phyloP scores from a whole-genome alignment of 768 basidiomycete species.

The Rhizopogon roseolus region DNA sequence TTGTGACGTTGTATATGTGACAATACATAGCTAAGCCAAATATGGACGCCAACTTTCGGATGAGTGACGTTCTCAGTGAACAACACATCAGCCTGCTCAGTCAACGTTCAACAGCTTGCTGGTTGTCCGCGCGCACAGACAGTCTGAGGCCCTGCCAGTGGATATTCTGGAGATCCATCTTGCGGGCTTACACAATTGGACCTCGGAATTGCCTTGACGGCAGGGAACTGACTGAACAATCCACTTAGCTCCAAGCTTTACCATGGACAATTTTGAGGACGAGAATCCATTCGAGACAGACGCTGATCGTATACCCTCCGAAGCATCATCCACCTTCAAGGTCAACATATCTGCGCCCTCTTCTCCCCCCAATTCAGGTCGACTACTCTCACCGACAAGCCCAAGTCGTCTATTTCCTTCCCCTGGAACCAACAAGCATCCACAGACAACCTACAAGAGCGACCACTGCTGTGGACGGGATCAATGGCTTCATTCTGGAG shows the following conservation, averaged over 20 bases:
- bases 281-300: conserved; percentile 63
- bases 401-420: conserved; percentile 49
- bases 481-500: conserved; percentile 73
- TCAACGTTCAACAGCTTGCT: not conserved
- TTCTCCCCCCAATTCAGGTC: conserved; percentile 44
- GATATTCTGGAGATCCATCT: not conserved
- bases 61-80: conserved; percentile 3
- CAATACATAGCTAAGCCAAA: conserved; percentile 17
- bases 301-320: conserved; percentile 28
- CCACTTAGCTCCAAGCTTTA: not conserved
- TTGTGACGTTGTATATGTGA: not conserved
- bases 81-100: not conserved
- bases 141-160: not conserved
- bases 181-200: not conserved
- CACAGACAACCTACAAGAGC: conserved; percentile 54
- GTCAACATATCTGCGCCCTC: conserved; percentile 45
- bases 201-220: not conserved
- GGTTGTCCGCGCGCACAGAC: not conserved
- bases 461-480: conserved; percentile 80
- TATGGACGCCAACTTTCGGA: conserved; percentile 11
- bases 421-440: conserved; percentile 48
- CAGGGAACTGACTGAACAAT: not conserved
- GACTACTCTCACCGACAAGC: conserved; percentile 44
- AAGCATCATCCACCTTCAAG: conserved; percentile 31
- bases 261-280: conserved; percentile 47